Conservation (phyloP, 176 grass and related monocot genomes). For the Avena eriantha region DNA sequence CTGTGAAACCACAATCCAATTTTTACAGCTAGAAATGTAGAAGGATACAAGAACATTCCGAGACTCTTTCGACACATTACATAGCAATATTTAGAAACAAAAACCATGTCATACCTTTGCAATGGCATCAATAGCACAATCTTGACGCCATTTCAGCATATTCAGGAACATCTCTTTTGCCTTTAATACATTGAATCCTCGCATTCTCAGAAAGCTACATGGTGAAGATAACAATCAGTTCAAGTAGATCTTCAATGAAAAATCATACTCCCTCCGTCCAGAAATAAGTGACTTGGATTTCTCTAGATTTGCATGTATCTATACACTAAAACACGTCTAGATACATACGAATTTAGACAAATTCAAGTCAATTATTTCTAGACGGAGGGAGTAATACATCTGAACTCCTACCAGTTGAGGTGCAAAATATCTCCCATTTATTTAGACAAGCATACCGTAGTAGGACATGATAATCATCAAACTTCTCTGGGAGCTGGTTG, state of each 20-base stretch:
- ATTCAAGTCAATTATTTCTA: too few relatives aligned
- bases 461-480: conserved; percentile 91
- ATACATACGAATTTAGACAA: too few relatives aligned
- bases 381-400: background rate
- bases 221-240: conserved; percentile 24
- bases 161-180: conserved; percentile 89
- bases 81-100: conserved; percentile 29
- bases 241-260: conserved; percentile 21
- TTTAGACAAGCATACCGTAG: conserved; percentile 60
- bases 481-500: conserved; percentile 77
- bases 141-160: conserved; percentile 98
- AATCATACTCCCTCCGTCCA: background rate
- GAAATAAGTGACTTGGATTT: too few relatives aligned
- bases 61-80: conserved; percentile 25
- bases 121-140: conserved; percentile 71
- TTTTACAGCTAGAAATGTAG: conserved; percentile 30
- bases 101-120: conserved; percentile 61
- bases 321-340: too few relatives aligned
- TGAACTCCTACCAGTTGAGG: conserved; percentile 16
- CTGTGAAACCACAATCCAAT: conserved; percentile 5
- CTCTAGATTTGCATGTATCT: too few relatives aligned
- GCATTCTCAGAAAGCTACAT: conserved; percentile 89
- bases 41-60: background rate
- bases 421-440: conserved; percentile 28
- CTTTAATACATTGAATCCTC: conserved; percentile 70